These are phyloP conservation scores for Saposhnikovia divaricata DNA, from an alignment of 129 eudicot species.

Conservation along the genomic window DNA sequence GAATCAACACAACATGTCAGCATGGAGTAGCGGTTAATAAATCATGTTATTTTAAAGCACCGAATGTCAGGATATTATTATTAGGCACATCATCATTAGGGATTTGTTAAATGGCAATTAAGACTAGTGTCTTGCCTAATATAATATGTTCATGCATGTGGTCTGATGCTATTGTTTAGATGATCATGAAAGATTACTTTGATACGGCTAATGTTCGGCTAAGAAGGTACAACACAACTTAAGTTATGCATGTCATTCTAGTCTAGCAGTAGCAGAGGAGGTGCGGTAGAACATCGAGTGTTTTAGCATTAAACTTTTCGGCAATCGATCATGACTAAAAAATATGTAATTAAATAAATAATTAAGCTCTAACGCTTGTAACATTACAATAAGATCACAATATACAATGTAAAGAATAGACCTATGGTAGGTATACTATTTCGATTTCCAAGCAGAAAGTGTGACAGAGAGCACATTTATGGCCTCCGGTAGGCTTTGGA, in stretches of 20 bases:
- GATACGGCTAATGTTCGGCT: not conserved
- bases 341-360: not conserved
- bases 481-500: constrained; percentile 40
- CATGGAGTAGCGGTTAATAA: too few species aligned
- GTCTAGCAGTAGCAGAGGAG: not conserved
- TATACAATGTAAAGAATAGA: not conserved
- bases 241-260: not conserved
- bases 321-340: not conserved
- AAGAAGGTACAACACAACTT: too few species aligned
- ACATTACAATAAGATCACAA: not conserved
- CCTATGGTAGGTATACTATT: not conserved
- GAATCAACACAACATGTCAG: too few species aligned
- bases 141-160: not conserved
- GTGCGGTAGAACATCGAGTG: not conserved
- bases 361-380: not conserved
- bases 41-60: not conserved
- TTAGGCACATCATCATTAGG: not conserved
- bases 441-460: not conserved
- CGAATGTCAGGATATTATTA: not conserved
- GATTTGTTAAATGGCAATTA: not conserved
- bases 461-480: not conserved
- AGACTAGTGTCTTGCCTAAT: not conserved
- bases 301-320: not conserved
- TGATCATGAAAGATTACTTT: not conserved
- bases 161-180: not conserved